Base-by-base conservation (phyloP, 2,329 filamentous ascomycete genomes). In the Hypoxylon sp. region DNA sequence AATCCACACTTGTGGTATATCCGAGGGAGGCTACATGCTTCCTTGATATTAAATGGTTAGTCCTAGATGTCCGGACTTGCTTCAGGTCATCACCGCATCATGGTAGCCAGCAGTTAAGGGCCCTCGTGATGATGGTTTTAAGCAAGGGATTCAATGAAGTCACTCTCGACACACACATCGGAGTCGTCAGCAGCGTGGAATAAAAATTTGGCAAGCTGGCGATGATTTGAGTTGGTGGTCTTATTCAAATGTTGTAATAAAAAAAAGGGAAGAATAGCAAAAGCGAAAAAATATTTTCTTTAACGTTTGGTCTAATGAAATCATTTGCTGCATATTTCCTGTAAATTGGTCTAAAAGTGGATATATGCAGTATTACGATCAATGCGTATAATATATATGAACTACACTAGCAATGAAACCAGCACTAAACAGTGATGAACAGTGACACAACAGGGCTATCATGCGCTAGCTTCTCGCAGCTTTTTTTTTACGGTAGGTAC, bases 91-190 rank as follows among this genome's bases (percentile, higher is more conserved):
- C 87, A 88, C 75, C 87, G 86, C 84, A 87, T 89, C 87, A 88
- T 89, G 87, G 77, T 83, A 86, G 86, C 86, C 81, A 86, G 78
- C 85, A 78, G 63, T 76, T 80, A 85, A 86, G 86, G 87, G 87
- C 87, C 86, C 87, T 90, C 87, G 85, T 88, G 87, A 88, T 84
- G 81, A 90, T 89, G 87, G 87, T 90, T 89, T 90, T 90, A 85
- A 83, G 82, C 86, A 88, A 88, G 82, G 85, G 85, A 84, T 79
- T 80, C 77, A 72, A 78, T 70, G 74, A 79, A 79, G 80, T 86
- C 82, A 73, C 77, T 90, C 87, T 89, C 78, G 87, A 88, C 87
- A 82, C 85, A 84, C 80, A 71, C 80, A 84, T 84, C 84, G 82
- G 80, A 81, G 80, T 84, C 83, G 82, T 80, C 86, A 86, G 84